phyloP scores from a whole-genome alignment of 805 yeast genomes.

The Starmerella gropengiesseri region DNA sequence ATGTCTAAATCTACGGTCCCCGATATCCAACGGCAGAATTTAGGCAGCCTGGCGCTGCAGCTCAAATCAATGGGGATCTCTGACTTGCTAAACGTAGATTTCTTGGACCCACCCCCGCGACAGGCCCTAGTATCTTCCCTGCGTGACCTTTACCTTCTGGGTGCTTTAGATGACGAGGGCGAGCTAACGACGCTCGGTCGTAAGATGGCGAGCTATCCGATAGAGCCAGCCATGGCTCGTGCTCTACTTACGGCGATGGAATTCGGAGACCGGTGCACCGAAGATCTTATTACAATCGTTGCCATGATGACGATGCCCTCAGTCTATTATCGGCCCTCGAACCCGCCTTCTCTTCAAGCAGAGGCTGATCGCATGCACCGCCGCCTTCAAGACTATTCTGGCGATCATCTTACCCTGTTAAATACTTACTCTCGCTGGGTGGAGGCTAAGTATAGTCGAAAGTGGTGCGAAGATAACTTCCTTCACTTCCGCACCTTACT shows the following conservation, averaged over 20 bases:
- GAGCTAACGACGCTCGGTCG: slow-evolving; percentile 65
- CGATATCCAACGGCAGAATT: slow-evolving; percentile 77
- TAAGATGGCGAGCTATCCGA: slow-evolving; percentile 83
- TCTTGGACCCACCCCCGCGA: slow-evolving; percentile 80
- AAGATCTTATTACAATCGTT: slow-evolving; percentile 60
- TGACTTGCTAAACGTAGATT: slow-evolving; percentile 72
- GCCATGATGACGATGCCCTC: slow-evolving; percentile 77
- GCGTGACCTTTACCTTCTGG: slow-evolving; percentile 72
- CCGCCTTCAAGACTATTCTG: slow-evolving; percentile 62
- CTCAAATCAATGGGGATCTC: slow-evolving; percentile 75
- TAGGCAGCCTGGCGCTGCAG: slow-evolving; percentile 63
- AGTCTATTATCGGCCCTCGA: slow-evolving; percentile 60
- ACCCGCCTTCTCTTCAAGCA: slow-evolving; percentile 36
- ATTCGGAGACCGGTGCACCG: slow-evolving; percentile 37
- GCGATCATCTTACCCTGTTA: slow-evolving; percentile 72
- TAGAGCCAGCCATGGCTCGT: slow-evolving; percentile 82
- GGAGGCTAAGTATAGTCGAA: slow-evolving; percentile 42
- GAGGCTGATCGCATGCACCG: slow-evolving; percentile 56
- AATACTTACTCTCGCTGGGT: slow-evolving; percentile 77
- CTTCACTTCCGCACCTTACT: slow-evolving; percentile 68
- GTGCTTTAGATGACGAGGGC: slow-evolving; percentile 79
- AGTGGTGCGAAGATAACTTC: slow-evolving; percentile 74
- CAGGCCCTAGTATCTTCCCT: slow-evolving; percentile 63
- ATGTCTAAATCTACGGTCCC: slow-evolving; percentile 74
- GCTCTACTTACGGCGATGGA: slow-evolving; percentile 48